Evolutionary conservation across 108 stramenopile species (phyloP).

Genomic region (Skeletonema potamos): DNA sequence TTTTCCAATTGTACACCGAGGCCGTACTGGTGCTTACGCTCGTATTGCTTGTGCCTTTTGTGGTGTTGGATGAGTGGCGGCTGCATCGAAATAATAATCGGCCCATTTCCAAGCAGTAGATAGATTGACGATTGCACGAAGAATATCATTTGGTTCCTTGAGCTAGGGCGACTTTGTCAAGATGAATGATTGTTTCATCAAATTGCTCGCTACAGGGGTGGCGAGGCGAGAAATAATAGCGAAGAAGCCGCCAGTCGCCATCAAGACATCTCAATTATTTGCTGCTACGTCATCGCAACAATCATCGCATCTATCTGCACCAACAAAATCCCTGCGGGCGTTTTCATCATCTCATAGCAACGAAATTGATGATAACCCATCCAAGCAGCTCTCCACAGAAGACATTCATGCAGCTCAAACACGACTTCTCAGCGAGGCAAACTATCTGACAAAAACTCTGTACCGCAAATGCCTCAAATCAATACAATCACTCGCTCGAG

Average conservation of each 20-base stretch:
- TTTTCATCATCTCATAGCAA: background rate
- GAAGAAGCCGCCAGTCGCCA: background rate
- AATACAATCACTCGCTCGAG: slow-evolving; percentile 47
- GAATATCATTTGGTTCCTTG: too few relatives aligned
- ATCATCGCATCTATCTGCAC: background rate
- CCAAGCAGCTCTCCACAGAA: background rate
- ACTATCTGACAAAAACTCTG: slow-evolving; percentile 56
- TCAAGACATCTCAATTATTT: background rate
- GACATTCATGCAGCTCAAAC: slow-evolving; percentile 8
- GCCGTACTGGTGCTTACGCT: slow-evolving; percentile 3
- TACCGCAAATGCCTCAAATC: slow-evolving; percentile 74
- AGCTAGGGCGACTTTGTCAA: background rate
- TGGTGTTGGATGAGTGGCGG: slow-evolving; percentile 3
- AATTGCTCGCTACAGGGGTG: background rate
- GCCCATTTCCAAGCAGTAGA: background rate
- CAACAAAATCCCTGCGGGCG: background rate
- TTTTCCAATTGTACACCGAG: slow-evolving; percentile 7
- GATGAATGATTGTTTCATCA: background rate
- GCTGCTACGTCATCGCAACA: background rate
- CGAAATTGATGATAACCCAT: background rate
- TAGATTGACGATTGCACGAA: too few relatives aligned
- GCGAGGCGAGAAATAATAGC: background rate
- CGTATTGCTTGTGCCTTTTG: background rate
- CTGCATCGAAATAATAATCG: background rate
- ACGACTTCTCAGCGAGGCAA: slow-evolving; percentile 60